Base-by-base conservation (phyloP, 2,329 filamentous ascomycete genomes). In the Botrytis paeoniae region DNA sequence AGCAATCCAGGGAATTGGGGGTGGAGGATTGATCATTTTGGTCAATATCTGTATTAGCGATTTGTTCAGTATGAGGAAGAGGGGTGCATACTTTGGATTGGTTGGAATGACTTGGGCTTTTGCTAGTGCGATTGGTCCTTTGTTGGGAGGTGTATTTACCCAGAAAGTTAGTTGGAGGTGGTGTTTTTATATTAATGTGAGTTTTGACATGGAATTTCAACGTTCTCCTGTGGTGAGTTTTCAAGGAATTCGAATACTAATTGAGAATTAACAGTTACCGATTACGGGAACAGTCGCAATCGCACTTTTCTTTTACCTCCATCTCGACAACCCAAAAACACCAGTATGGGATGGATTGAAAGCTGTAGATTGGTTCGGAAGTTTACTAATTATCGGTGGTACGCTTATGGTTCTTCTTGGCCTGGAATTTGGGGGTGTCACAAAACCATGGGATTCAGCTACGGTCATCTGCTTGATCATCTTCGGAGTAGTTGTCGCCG, bases 381-480 rank as follows among this genome's bases (percentile, higher is more conserved):
- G 87, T 1, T 71, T 91, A 18, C 83, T 87, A 3, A 86, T 91
- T 25, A 84, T 88, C 25, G 92, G 92, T 60, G 93, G 91, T 32
- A 95, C 93, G 0, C 85, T 97, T 32, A 95, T 97, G 93, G 86
- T 97, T 76, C 88, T 97, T 6, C 89, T 97, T 60, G 95, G 94
- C 0, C 88, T 97, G 18, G 92, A 97, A 79, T 93, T 95, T 75
- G 95, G 94, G 71, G 94, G 93, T 66, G 88, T 94, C 69, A 85
- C 86, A 35, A 89, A 88, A 75, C 91, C 94, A 1, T 94, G 80
- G 80, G 57, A 65, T 35, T 81, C 80, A 18, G 75, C 77, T 7
- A 79, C 72, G 10, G 80, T 81, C 4, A 76, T 81, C 60, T 80
- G 79, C 73, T 69, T 81, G 88, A 91, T 69, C 89, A 93, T 69